These are phyloP conservation scores for Agapanthus africanus DNA, from an alignment of 106 monocot species.

Conservation along the genomic window DNA sequence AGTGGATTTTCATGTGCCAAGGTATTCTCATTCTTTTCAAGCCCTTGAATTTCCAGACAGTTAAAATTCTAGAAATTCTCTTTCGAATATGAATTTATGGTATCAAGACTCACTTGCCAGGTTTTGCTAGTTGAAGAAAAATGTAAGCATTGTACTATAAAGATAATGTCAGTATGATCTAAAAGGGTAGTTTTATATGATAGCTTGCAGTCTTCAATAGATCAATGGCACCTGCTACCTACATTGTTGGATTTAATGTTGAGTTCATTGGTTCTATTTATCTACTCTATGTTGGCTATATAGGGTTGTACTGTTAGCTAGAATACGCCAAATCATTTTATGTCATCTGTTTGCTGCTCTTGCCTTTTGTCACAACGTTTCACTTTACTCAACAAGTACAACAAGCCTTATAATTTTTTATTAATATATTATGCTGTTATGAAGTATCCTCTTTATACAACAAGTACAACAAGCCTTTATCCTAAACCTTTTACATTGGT, in stretches of 20 bases:
- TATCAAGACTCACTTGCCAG: not conserved
- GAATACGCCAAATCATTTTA: too few species aligned
- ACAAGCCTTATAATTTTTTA: too few species aligned
- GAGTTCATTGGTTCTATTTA: not conserved
- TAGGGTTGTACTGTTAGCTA: not conserved
- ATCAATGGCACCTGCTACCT: not conserved
- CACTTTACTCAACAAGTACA: too few species aligned
- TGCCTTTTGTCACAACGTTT: too few species aligned
- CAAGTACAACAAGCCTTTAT: too few species aligned
- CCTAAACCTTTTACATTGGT: too few species aligned
- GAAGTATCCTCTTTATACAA: too few species aligned
- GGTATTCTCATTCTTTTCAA: slow-evolving; percentile 32
- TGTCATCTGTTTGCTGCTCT: too few species aligned
- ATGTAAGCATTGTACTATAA: not conserved
- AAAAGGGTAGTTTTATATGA: not conserved
- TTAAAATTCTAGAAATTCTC: not conserved
- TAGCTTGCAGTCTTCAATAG: not conserved
- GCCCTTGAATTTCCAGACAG: not conserved
- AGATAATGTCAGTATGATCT: not conserved
- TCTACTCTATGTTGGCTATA: not conserved
- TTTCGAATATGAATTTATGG: not conserved
- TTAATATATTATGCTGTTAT: too few species aligned
- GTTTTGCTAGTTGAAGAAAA: too few species aligned
- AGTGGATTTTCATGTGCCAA: slow-evolving; percentile 77
- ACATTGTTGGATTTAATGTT: not conserved